Base-by-base conservation (phyloP, 1,139 yeast genomes). In the Yamadazyma taylorii region DNA sequence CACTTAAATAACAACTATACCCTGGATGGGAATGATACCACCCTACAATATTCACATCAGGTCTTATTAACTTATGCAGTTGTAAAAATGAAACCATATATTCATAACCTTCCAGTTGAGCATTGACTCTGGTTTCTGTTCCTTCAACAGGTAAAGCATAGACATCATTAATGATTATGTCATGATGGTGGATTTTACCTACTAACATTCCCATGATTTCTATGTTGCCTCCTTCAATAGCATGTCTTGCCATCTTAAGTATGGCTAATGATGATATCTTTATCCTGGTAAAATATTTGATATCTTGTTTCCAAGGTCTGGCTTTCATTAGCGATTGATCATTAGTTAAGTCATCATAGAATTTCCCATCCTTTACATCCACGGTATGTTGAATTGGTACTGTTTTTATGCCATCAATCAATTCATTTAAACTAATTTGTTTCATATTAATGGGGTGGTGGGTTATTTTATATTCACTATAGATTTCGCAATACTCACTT, bases 21-120 rank as follows among this genome's bases (percentile, higher is more conserved):
- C 97, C 97, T 0, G 97, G 97, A 60, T 92, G 98, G 3, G 97
- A 89, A 61, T 92, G 96, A 61, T 90, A 86, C 95, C 95, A 86
- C 6, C 97, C 97, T 12, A 89, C 88, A 25, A 92, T 85, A 50
- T 85, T 77, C 36, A 74, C 75, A 11, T 64, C 53, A 17, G 81
- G 66, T 7, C 78, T 79, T 2, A 72, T 63, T 32, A 66, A 67
- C 42, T 81, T 78, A 53, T 81, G 70, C 26, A 77, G 71, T 41
- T 81, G 81, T 36, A 85, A 65, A 58, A 85, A 89, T 47, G 81
- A 82, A 2, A 90, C 95, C 96, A 92, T 90, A 58, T 84, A 92
- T 58, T 90, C 97, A 57, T 89, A 90, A 0, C 95, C 96, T 53
- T 90, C 97, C 16, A 84, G 82, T 55, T 86, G 89, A 0, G 97